Percentiles rank a stretch among this genome's conserved stretches.
These are phyloP conservation scores for Tylopilus felleus DNA, from an alignment of 768 basidiomycete species.

Conservation along the genomic window DNA sequence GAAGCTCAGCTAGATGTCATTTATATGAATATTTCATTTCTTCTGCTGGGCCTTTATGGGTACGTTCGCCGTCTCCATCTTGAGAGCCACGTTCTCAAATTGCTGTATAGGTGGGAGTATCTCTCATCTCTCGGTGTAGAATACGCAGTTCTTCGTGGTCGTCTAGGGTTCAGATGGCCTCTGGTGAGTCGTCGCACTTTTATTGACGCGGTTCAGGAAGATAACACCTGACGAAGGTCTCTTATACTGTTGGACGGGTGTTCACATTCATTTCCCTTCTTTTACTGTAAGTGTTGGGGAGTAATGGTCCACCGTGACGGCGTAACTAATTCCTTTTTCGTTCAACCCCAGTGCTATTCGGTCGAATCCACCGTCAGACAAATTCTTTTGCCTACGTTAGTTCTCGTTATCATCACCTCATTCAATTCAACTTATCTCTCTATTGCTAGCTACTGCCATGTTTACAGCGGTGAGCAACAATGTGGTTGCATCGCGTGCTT, in stretches of 20 bases:
- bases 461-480: conserved; percentile 13
- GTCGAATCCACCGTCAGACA: background rate
- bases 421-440: background rate
- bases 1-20: background rate
- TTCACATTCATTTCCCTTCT: conserved; percentile 15
- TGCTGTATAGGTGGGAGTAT: conserved; percentile 25
- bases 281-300: conserved; percentile 10
- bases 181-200: conserved; percentile 14
- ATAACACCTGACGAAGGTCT: conserved; percentile 11
- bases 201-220: background rate
- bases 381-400: conserved; percentile 20
- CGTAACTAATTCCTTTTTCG: background rate
- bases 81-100: background rate
- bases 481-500: background rate
- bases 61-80: conserved; percentile 1
- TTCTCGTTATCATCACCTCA: background rate
- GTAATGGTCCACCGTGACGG: background rate
- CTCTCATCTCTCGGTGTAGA: conserved; percentile 19
- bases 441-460: conserved; percentile 3
- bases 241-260: conserved; percentile 24
- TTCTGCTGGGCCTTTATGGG: conserved; percentile 25
- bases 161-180: conserved; percentile 24
- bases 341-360: conserved; percentile 7
- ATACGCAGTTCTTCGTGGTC: conserved; percentile 21
- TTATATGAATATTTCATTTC: conserved; percentile 8